Percentiles rank a stretch among this genome's conserved stretches.
Evolutionary conservation across 148 eudicot genomes (phyloP).

Genomic region (Fallopia convolvulus): DNA sequence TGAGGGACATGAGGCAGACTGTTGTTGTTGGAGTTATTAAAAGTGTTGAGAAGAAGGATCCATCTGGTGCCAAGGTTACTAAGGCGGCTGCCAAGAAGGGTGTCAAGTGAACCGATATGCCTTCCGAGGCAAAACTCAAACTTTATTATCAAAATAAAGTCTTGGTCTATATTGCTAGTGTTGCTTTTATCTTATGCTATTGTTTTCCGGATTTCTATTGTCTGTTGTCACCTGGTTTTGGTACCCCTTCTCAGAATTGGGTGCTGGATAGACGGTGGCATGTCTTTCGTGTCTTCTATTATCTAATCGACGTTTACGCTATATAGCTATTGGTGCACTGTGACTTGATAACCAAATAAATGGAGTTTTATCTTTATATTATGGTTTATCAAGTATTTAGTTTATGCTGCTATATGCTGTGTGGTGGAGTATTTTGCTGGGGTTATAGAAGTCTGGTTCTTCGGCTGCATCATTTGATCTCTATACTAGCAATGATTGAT

Average conservation of each 20-base stretch:
- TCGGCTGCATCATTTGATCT: too few species aligned
- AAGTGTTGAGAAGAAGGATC: constrained; percentile 31
- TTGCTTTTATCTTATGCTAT: background rate
- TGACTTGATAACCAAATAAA: too few species aligned
- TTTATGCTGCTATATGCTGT: too few species aligned
- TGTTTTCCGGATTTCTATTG: background rate
- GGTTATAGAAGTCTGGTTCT: too few species aligned
- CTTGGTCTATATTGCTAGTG: background rate
- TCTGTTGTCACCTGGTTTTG: constrained; percentile 10
- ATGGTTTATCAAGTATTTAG: too few species aligned
- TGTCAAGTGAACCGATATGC: constrained; percentile 14
- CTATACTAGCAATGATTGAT: too few species aligned
- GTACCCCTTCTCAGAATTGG: constrained; percentile 30
- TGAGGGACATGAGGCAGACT: constrained; percentile 40
- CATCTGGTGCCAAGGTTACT: constrained; percentile 29
- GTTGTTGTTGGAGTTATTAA: constrained; percentile 32
- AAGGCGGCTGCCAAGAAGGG: constrained; percentile 25
- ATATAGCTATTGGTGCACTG: too few species aligned
- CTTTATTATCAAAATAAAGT: background rate
- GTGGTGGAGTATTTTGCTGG: too few species aligned
- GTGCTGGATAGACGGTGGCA: constrained; percentile 34
- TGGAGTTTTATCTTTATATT: too few species aligned
- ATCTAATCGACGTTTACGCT: background rate
- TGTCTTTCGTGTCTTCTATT: background rate
- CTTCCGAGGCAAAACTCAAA: background rate